Evolutionary conservation across 306 rosid genomes (phyloP).

Genomic region (Acacia crassicarpa): DNA sequence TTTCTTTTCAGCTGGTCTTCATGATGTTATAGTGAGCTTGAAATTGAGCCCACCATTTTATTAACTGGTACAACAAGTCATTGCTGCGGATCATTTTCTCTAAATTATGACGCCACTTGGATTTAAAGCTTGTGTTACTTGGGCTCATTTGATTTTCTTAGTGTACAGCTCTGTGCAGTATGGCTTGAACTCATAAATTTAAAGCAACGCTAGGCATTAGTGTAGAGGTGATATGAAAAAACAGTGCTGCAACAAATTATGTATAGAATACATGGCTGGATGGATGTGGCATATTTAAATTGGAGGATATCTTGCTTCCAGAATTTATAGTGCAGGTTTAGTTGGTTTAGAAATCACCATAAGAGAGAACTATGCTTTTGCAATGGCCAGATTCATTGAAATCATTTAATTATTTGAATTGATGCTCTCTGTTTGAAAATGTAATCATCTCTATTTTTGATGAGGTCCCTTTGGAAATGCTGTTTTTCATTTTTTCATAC

Average conservation of each 20-base stretch:
- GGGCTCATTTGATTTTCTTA: neutral
- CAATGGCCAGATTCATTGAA: neutral
- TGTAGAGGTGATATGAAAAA: neutral
- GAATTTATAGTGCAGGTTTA: neutral
- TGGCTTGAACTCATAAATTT: neutral
- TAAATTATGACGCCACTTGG: neutral
- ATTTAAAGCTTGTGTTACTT: neutral
- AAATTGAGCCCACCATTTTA: neutral
- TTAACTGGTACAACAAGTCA: neutral
- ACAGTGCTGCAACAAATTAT: neutral
- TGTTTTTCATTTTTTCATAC: neutral
- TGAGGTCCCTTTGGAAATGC: neutral
- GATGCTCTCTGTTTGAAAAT: neutral
- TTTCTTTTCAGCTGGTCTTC: neutral
- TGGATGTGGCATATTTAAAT: neutral
- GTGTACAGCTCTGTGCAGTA: neutral
- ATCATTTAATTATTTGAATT: neutral
- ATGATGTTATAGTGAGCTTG: slow-evolving; percentile 3
- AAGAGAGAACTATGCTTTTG: neutral
- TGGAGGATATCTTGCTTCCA: neutral
- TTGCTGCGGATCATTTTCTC: neutral
- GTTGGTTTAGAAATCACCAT: neutral
- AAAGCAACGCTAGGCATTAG: neutral
- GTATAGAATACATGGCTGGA: neutral
- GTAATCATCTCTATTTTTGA: neutral